These are phyloP conservation scores for Acrocalymma vagum DNA, from an alignment of 2,329 filamentous ascomycete species.

Conservation along the genomic window DNA sequence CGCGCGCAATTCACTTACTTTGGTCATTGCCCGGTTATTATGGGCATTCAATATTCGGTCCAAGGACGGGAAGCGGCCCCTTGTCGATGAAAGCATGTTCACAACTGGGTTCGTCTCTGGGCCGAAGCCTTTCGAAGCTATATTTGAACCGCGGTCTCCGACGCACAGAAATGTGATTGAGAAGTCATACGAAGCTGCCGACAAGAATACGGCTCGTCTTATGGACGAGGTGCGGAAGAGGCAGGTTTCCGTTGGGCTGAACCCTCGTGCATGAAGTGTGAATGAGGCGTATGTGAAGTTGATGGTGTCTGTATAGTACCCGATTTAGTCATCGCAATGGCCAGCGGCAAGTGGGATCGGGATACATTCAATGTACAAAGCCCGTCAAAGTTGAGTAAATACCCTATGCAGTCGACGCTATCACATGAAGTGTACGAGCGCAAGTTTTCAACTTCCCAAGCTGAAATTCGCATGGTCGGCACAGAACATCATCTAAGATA, in stretches of 20 bases:
- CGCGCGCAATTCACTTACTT: slow-evolving; percentile 48
- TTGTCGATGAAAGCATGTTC: slow-evolving; percentile 32
- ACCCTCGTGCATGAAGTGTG: slow-evolving; percentile 6
- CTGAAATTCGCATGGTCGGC: too few relatives aligned
- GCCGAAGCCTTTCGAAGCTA: slow-evolving; percentile 34
- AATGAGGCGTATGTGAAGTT: too few relatives aligned
- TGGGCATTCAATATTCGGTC: slow-evolving; percentile 57
- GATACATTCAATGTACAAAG: too few relatives aligned
- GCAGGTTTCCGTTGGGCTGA: slow-evolving; percentile 26
- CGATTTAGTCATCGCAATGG: too few relatives aligned
- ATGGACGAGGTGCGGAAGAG: slow-evolving; percentile 11
- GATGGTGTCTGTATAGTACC: too few relatives aligned
- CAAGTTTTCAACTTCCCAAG: too few relatives aligned
- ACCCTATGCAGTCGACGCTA: too few relatives aligned
- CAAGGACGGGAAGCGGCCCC: slow-evolving; percentile 8
- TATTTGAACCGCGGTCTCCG: slow-evolving; percentile 32
- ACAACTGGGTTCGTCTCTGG: slow-evolving; percentile 24
- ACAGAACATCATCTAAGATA: too few relatives aligned
- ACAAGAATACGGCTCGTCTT: slow-evolving; percentile 14
- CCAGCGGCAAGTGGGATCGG: too few relatives aligned
- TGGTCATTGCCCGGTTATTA: slow-evolving; percentile 61
- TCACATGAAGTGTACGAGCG: too few relatives aligned
- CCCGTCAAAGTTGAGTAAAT: too few relatives aligned
- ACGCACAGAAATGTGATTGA: slow-evolving; percentile 25
- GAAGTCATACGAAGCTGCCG: slow-evolving; percentile 17